Evolutionary conservation across 2,329 filamentous ascomycete species (phyloP).

Genomic region (Fusarium subglutinans): DNA sequence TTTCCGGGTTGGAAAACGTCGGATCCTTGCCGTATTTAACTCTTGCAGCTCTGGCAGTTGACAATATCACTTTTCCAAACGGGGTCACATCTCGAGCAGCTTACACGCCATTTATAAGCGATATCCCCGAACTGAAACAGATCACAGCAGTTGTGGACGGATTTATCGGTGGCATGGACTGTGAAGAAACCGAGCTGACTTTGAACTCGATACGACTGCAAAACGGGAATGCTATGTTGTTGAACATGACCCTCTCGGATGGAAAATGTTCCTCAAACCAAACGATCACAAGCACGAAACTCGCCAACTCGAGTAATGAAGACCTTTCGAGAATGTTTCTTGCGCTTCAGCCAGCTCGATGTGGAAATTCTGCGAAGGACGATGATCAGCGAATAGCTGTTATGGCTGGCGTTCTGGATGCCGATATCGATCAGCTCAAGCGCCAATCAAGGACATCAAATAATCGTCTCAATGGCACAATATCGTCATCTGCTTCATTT

Average conservation of each 20-base stretch:
- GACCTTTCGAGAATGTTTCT: slow-evolving; percentile 29
- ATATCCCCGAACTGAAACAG: slow-evolving; percentile 35
- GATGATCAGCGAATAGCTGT: slow-evolving; percentile 39
- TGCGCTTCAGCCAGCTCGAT: slow-evolving; percentile 29
- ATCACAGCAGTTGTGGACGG: slow-evolving; percentile 49
- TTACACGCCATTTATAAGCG: slow-evolving; percentile 47
- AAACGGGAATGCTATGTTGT: slow-evolving; percentile 19
- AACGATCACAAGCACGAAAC: slow-evolving; percentile 24
- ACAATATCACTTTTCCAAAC: slow-evolving; percentile 44
- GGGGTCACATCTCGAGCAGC: slow-evolving; percentile 48
- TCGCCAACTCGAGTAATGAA: slow-evolving; percentile 19
- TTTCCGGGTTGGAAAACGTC: slow-evolving; percentile 34
- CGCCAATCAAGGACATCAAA: slow-evolving; percentile 18
- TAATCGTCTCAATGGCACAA: slow-evolving; percentile 10
- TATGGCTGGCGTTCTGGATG: slow-evolving; percentile 24
- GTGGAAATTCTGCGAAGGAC: slow-evolving; percentile 20
- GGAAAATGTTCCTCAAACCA: slow-evolving; percentile 31
- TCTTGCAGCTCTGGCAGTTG: slow-evolving; percentile 46
- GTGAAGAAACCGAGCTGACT: slow-evolving; percentile 40
- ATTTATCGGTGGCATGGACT: slow-evolving; percentile 46
- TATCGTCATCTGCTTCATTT: slow-evolving; percentile 27
- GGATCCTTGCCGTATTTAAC: slow-evolving; percentile 46
- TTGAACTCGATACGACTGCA: slow-evolving; percentile 39
- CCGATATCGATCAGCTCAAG: slow-evolving; percentile 31
- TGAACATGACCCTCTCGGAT: slow-evolving; percentile 46